A percentile compares a stretch with the other conserved stretches of the same genome.
Conservation (phyloP, 176 grass and related monocot genomes). For the bread wheat (Triticum aestivum) region IWGSC_CS_RefSeq_v2.1 NC_057807.1:403507068-403507567, state of each 20-base stretch:
- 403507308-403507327: background rate
- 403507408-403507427: conserved; percentile 12
- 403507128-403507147: background rate
- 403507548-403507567: background rate
- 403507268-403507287: background rate
- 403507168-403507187: background rate
- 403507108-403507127: background rate
- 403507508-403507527: background rate
- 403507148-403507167: background rate
- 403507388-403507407: background rate
- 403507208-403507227: background rate
- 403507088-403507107: background rate
- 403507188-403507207: background rate
- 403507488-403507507: background rate
- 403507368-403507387: background rate
- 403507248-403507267: background rate
- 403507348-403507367: background rate
- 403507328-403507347: background rate
- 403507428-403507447: background rate
- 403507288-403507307: background rate
- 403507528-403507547: conserved; percentile 3
- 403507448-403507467: background rate
- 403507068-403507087: background rate
- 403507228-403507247: background rate
- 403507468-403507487: background rate